Conservation (phyloP, 2,329 filamentous ascomycete genomes). For the Botrytis paeoniae region DNA sequence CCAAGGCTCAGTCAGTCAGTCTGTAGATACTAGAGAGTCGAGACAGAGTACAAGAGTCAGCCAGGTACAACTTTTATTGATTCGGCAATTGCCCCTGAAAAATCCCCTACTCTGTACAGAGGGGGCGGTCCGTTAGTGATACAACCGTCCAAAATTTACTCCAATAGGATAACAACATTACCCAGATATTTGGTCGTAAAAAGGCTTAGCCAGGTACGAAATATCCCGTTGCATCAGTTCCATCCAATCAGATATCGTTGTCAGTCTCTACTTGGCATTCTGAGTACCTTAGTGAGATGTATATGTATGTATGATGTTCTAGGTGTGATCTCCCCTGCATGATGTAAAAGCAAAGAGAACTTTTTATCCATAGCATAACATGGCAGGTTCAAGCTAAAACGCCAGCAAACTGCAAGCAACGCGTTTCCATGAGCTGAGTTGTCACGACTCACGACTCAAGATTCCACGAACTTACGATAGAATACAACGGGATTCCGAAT, state of each 20-base stretch:
- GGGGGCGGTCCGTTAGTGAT: neutral
- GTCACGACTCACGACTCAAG: neutral
- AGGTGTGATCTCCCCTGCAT: conserved; percentile 5
- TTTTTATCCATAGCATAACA: neutral
- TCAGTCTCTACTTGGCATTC: neutral
- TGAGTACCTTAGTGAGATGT: neutral
- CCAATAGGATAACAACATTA: neutral
- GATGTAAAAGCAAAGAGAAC: neutral
- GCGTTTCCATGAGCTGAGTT: neutral
- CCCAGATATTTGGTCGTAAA: neutral
- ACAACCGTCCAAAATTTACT: neutral
- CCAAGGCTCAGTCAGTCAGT: neutral
- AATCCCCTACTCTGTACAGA: neutral
- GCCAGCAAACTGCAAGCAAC: neutral
- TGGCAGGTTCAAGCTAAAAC: neutral
- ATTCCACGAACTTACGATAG: neutral
- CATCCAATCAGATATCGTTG: neutral
- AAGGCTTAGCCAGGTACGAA: conserved; percentile 7
- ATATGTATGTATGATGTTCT: neutral
- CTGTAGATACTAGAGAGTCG: too few relatives aligned
- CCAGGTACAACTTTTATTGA: neutral
- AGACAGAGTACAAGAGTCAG: neutral
- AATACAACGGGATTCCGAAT: too few relatives aligned
- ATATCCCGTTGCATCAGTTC: neutral
- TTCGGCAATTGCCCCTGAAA: conserved; percentile 10